Evolutionary conservation across 2,329 filamentous ascomycete genomes (phyloP).

Genomic region (Ophiognomonia clavigignenti-juglandacearum): DNA sequence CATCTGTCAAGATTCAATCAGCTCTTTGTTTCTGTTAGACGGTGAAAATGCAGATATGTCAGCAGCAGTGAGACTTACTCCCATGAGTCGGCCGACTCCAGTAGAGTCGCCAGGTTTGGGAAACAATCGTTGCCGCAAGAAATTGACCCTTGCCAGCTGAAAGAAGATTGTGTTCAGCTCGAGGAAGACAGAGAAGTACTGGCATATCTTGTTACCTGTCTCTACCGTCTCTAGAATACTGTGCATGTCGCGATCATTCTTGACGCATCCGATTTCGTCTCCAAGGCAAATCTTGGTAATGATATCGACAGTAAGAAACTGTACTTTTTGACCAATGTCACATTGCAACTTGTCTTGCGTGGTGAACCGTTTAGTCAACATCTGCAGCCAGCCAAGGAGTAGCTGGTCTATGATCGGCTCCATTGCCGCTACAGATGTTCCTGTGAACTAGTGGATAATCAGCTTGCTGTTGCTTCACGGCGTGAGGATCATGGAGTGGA

Average conservation of each 20-base stretch:
- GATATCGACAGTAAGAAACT: background rate
- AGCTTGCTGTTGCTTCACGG: background rate
- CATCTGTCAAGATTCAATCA: no score
- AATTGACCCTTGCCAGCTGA: background rate
- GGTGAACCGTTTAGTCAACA: background rate
- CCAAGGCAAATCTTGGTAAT: background rate
- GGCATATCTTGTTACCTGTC: background rate
- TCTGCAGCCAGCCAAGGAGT: background rate
- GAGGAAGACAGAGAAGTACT: background rate
- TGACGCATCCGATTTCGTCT: background rate
- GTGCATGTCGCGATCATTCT: background rate
- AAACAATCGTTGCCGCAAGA: background rate
- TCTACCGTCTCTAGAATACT: background rate
- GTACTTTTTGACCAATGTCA: background rate
- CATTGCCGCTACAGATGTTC: background rate
- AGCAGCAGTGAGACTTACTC: background rate
- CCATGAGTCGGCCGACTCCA: background rate
- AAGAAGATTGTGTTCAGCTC: background rate
- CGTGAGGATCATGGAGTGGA: background rate
- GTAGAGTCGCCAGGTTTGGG: background rate
- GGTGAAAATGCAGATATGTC: background rate
- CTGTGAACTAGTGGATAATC: background rate
- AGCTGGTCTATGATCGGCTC: background rate
- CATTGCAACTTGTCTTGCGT: background rate
- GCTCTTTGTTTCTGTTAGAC: no score